Evolutionary conservation across 352 stramenopile genomes (phyloP).

Genomic region (Phytophthora sansomeana): DNA sequence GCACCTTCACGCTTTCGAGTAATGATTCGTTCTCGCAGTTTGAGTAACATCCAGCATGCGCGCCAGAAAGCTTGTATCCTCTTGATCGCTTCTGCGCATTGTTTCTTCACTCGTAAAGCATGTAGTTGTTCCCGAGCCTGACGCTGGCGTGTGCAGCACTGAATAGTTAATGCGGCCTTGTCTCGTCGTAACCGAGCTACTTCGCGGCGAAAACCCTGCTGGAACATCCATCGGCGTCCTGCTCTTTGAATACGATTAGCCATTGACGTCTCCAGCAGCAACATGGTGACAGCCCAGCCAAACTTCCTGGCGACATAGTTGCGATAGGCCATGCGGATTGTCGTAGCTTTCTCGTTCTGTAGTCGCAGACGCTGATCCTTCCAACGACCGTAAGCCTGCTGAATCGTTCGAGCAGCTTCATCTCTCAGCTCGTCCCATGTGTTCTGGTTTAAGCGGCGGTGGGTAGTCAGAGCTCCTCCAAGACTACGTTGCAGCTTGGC

Average conservation of each 20-base stretch:
- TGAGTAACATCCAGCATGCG: constrained; percentile 30
- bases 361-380: constrained; percentile 34
- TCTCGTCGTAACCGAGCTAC: constrained; percentile 19
- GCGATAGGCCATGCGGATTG: constrained; percentile 60
- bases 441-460: constrained; percentile 1
- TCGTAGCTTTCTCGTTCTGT: constrained; percentile 31
- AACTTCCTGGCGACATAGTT: constrained; percentile 76
- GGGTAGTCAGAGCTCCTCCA: constrained; percentile 3
- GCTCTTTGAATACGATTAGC: constrained; percentile 49
- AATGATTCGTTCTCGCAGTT: constrained; percentile 17
- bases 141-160: constrained; percentile 35
- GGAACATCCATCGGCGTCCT: constrained; percentile 42
- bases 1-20: constrained; percentile 20
- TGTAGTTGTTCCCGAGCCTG: constrained; percentile 19
- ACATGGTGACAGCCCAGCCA: constrained; percentile 55
- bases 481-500: constrained; percentile 28
- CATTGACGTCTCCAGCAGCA: constrained; percentile 50
- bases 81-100: constrained; percentile 20
- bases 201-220: constrained; percentile 22
- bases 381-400: constrained; percentile 46
- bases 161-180: constrained; percentile 35
- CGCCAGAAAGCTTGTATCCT: constrained; percentile 52
- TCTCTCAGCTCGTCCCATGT: constrained; percentile 31
- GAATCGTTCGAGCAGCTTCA: constrained; percentile 47
- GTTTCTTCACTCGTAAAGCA: constrained; percentile 23